These are phyloP conservation scores for Dothideomycetidae sp. DNA, from an alignment of 2,329 filamentous ascomycete species.

Conservation along the genomic window DNA sequence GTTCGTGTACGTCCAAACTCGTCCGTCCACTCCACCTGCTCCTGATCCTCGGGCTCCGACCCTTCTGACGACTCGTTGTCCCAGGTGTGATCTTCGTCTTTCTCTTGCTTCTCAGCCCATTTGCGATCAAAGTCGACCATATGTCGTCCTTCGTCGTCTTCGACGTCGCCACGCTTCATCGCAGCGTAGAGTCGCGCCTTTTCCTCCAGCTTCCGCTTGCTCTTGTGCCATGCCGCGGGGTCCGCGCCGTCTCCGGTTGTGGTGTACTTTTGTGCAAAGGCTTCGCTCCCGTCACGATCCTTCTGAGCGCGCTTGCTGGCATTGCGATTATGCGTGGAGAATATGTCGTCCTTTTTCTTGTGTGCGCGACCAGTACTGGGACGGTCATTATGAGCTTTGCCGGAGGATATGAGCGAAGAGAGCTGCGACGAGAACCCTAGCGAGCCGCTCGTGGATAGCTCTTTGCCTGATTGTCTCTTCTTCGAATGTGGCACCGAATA, in stretches of 20 bases:
- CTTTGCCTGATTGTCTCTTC: slow-evolving; percentile 43
- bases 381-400: slow-evolving; percentile 24
- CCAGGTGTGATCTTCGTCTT: slow-evolving; percentile 27
- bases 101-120: slow-evolving; percentile 51
- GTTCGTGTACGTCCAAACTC: slow-evolving; percentile 77
- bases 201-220: slow-evolving; percentile 71
- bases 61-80: slow-evolving; percentile 26
- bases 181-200: slow-evolving; percentile 80
- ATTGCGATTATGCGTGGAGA: slow-evolving; percentile 50
- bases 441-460: slow-evolving; percentile 53
- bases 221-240: slow-evolving; percentile 44
- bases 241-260: slow-evolving; percentile 50
- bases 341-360: slow-evolving; percentile 52
- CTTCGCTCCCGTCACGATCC: slow-evolving; percentile 42
- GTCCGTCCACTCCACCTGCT: slow-evolving; percentile 75
- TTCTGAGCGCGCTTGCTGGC: slow-evolving; percentile 47
- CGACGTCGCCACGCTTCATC: slow-evolving; percentile 72
- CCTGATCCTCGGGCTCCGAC: slow-evolving; percentile 33
- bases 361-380: slow-evolving; percentile 37
- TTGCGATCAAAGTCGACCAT: slow-evolving; percentile 92
- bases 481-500: slow-evolving; percentile 65
- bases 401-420: slow-evolving; percentile 56
- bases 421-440: slow-evolving; percentile 83
- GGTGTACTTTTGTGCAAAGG: slow-evolving; percentile 48
- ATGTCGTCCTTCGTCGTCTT: slow-evolving; percentile 48